Evolutionary conservation across 2,329 filamentous ascomycete species (phyloP), one percentile per base, ranked within the genome.

Genomic region (Diaporthe vaccinii): DNA sequence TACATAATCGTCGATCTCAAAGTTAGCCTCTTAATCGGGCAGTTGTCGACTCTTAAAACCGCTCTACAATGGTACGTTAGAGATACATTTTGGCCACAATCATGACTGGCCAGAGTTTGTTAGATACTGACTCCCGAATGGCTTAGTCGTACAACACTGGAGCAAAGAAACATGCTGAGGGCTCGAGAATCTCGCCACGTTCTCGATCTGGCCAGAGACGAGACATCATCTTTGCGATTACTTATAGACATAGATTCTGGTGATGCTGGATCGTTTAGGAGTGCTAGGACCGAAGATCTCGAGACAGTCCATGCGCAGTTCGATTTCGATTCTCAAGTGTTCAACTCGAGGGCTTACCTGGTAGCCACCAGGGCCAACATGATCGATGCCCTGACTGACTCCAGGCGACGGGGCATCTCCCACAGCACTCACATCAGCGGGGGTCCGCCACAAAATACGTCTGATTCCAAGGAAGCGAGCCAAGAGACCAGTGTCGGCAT

Each of bases 1-100:
- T 61, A 72, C 39, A 72, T 5, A 7, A 20, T 58, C 14, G 69
- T 17, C 2, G 69, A 59, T 57, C 25, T 72, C 36, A 72, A 72
- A 36, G 20, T 72, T 55, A 28, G 28, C 25, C 69, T 59, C 10
- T 20, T 61, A 1, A 25, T 72, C 22, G 41, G 55, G 4, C 69
- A 57, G 12, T 49, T 70, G 2, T 70, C 67, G 4, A 55, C 49
- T 28, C 14, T 70, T 15, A 55, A 70, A 20, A 36, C 49, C 14
- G 67, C 67, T 28, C 67, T 67, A 6, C 61, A 67, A 49, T 49
- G 61, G 61, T 67, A 22, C 4, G 41, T 49, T 49, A 15, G 20
- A 39, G 15, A 46, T 28, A 14, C 3, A 36, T n/a, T 14, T 2
- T 34, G 46, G 22, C 51, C 28, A n/a, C 22, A 25, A 53, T 28